Percentiles rank a stretch among this genome's conserved stretches.
Conservation (phyloP, 768 basidiomycete genomes). For the Lactarius trivialis region DNA sequence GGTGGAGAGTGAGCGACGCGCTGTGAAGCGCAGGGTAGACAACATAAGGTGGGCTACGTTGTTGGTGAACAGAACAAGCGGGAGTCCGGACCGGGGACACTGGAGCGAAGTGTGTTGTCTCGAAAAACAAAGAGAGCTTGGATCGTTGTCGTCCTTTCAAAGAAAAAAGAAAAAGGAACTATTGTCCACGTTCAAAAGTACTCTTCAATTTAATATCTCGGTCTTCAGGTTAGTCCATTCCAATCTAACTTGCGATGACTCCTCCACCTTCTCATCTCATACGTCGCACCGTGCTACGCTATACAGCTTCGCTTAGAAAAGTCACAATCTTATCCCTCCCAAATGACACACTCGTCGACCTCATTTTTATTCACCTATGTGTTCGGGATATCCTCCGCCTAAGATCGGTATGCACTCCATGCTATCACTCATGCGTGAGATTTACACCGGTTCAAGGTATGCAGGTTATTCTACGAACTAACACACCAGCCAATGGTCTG, state of each 20-base stretch:
- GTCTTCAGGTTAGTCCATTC: neutral
- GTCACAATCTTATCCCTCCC: conserved; percentile 10
- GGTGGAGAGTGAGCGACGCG: conserved; percentile 5
- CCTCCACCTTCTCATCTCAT: conserved; percentile 6
- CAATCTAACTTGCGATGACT: conserved; percentile 4
- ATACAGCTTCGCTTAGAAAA: neutral
- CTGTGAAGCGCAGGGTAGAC: conserved; percentile 7
- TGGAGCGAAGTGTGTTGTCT: neutral
- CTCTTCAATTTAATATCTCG: conserved; percentile 9
- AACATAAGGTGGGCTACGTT: conserved; percentile 1
- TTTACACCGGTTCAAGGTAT: conserved; percentile 8
- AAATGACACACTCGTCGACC: conserved; percentile 21
- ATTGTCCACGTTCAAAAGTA: neutral
- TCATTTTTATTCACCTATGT: conserved; percentile 18
- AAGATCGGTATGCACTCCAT: conserved; percentile 10
- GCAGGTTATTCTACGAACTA: conserved; percentile 16
- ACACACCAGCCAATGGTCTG: conserved; percentile 22
- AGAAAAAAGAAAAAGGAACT: no score
- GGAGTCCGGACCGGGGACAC: neutral
- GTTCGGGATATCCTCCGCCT: conserved; percentile 22
- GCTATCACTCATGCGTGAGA: neutral
- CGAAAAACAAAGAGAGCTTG: conserved; percentile 14
- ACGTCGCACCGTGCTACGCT: conserved; percentile 9
- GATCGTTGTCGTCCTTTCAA: conserved; percentile 9
- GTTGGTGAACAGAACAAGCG: neutral